Conservation (phyloP, 495 filamentous ascomycete genomes). For the Cenococcum geophilum region DNA sequence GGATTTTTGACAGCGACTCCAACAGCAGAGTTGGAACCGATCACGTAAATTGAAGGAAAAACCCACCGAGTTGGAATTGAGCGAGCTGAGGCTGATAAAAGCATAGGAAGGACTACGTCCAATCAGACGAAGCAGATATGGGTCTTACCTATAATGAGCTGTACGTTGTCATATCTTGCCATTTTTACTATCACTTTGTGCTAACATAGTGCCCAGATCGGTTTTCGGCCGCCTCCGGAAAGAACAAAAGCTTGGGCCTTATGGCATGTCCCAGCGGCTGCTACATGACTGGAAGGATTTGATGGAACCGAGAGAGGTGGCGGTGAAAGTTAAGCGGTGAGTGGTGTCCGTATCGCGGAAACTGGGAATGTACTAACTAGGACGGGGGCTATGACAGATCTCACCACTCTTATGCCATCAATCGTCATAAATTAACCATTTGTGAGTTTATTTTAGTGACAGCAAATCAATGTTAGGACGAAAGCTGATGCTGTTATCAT, state of each 20-base stretch:
- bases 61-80: too few species aligned
- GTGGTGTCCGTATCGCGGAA: too few species aligned
- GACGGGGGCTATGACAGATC: conserved; percentile 42
- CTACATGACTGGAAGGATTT: conserved; percentile 63
- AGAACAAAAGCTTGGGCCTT: conserved; percentile 66
- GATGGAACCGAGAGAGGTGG: conserved; percentile 39
- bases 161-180: neutral
- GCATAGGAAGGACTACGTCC: conserved; percentile 47
- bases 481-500: neutral
- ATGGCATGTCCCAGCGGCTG: conserved; percentile 61
- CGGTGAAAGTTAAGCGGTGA: conserved; percentile 54
- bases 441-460: conserved; percentile 25
- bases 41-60: conserved; percentile 42
- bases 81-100: too few species aligned
- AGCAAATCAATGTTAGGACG: neutral
- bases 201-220: neutral
- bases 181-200: too few species aligned
- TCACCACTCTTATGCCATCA: conserved; percentile 55
- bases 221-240: conserved; percentile 64
- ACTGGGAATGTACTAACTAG: too few species aligned
- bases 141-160: conserved; percentile 53
- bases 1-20: conserved; percentile 48
- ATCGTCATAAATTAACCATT: conserved; percentile 45
- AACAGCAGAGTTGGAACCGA: conserved; percentile 64
- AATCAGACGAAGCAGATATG: conserved; percentile 74